Evolutionary conservation across 352 stramenopile species (phyloP).

Genomic region (Globisporangium parvum): DNA sequence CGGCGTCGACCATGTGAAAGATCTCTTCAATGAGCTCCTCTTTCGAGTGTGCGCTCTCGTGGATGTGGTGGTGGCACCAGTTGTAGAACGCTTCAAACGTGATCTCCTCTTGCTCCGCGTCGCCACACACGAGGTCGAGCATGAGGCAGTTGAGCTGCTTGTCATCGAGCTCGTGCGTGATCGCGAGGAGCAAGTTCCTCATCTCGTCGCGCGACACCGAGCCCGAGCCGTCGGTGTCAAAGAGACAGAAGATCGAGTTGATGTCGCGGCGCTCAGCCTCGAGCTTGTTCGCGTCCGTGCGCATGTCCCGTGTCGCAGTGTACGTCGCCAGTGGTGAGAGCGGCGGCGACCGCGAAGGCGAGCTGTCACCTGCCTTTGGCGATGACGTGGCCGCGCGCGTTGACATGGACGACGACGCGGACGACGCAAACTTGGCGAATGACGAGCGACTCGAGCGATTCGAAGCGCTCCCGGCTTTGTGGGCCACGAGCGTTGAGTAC

Average conservation of each 20-base stretch:
- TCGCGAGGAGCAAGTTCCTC: slow-evolving; percentile 42
- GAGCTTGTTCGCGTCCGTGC: slow-evolving; percentile 44
- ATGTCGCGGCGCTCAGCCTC: slow-evolving; percentile 69
- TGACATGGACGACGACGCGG: neutral
- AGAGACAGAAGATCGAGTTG: slow-evolving; percentile 63
- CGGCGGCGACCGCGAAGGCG: slow-evolving; percentile 19
- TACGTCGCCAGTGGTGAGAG: slow-evolving; percentile 51
- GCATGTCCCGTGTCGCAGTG: slow-evolving; percentile 31
- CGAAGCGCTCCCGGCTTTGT: slow-evolving; percentile 6
- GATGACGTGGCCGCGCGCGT: slow-evolving; percentile 5
- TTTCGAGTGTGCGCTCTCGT: slow-evolving; percentile 43
- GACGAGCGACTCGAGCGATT: slow-evolving; percentile 6
- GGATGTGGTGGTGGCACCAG: slow-evolving; percentile 61
- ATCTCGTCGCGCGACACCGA: slow-evolving; percentile 59
- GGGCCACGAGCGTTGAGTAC: slow-evolving; percentile 19
- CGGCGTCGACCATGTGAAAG: slow-evolving; percentile 63
- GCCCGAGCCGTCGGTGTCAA: slow-evolving; percentile 58
- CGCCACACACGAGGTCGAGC: slow-evolving; percentile 35
- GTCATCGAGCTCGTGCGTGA: slow-evolving; percentile 62
- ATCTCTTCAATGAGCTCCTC: slow-evolving; percentile 63
- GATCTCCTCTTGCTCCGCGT: slow-evolving; percentile 34
- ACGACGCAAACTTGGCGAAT: slow-evolving; percentile 8
- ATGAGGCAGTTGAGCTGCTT: slow-evolving; percentile 54
- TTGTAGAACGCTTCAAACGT: slow-evolving; percentile 68
- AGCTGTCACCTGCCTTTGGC: neutral